Evolutionary conservation across 768 basidiomycete species (phyloP).

Genomic region (Phaeotremella skinneri): DNA sequence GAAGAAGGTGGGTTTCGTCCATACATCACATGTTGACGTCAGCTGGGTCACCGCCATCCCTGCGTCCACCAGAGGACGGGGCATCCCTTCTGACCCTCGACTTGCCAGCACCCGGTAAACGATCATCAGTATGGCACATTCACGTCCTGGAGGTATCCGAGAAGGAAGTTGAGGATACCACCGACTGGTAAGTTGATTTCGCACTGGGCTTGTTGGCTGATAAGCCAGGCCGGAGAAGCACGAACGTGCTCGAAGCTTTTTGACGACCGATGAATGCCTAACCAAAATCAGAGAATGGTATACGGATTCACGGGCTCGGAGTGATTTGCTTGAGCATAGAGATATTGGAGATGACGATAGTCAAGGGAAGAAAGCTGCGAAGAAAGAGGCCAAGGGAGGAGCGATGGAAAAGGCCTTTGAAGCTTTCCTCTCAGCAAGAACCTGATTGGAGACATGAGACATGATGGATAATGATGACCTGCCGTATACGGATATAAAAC

Average conservation of each 20-base stretch:
- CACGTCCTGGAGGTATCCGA: constrained; percentile 29
- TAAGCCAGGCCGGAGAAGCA: constrained; percentile 38
- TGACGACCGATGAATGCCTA: constrained; percentile 16
- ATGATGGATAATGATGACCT: too few species aligned
- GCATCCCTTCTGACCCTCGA: constrained; percentile 24
- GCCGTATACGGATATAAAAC: too few species aligned
- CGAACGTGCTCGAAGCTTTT: constrained; percentile 34
- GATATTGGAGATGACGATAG: constrained; percentile 5
- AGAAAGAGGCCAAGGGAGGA: constrained; percentile 37
- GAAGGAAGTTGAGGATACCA: constrained; percentile 11
- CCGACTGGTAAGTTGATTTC: constrained; percentile 18
- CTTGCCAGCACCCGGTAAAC: constrained; percentile 14
- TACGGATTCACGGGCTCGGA: constrained; percentile 5
- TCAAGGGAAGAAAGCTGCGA: constrained; percentile 11
- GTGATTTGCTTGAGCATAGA: constrained; percentile 2
- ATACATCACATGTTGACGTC: not conserved
- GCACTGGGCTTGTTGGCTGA: not conserved
- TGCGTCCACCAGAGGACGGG: constrained; percentile 22
- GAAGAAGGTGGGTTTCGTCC: constrained; percentile 36
- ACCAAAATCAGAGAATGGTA: constrained; percentile 34
- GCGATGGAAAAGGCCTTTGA: constrained; percentile 42
- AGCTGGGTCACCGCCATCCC: constrained; percentile 37
- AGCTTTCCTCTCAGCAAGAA: too few species aligned
- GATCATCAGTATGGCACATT: constrained; percentile 29
- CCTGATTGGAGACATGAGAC: too few species aligned